These are phyloP conservation scores for Exophiala spinifera DNA, from an alignment of 2,329 filamentous ascomycete species.

Conservation along the genomic window DNA sequence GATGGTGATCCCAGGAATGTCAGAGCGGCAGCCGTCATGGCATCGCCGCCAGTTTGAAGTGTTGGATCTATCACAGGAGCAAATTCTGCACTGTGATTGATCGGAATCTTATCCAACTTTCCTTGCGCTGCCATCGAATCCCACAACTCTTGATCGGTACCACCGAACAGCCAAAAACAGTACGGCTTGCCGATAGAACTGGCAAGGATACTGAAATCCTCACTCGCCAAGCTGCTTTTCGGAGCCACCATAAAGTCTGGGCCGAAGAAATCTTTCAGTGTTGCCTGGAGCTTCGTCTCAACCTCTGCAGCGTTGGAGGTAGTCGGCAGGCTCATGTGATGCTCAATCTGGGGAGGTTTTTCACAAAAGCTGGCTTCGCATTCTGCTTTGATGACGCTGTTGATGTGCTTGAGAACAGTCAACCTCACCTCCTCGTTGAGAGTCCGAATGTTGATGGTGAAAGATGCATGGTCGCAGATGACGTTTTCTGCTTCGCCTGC, in stretches of 20 bases:
- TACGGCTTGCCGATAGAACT: slow-evolving; percentile 49
- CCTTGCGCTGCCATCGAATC: neutral
- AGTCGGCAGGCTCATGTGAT: slow-evolving; percentile 51
- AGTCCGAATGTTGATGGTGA: slow-evolving; percentile 55
- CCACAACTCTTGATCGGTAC: slow-evolving; percentile 27
- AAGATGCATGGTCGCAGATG: slow-evolving; percentile 52
- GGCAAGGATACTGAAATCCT: slow-evolving; percentile 59
- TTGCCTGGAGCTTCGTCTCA: slow-evolving; percentile 34
- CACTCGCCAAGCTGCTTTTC: slow-evolving; percentile 35
- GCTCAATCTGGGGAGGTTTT: slow-evolving; percentile 46
- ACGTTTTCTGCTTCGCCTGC: slow-evolving; percentile 60
- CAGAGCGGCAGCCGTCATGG: slow-evolving; percentile 50
- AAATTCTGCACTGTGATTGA: slow-evolving; percentile 59
- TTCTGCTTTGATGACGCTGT: slow-evolving; percentile 57
- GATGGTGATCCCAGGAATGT: slow-evolving; percentile 32
- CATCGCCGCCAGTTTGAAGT: slow-evolving; percentile 50
- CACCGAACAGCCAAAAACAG: slow-evolving; percentile 57
- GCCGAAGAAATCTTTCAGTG: slow-evolving; percentile 43
- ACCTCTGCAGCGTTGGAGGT: slow-evolving; percentile 50
- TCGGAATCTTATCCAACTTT: slow-evolving; percentile 35
- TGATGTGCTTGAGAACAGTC: slow-evolving; percentile 46
- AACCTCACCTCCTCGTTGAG: slow-evolving; percentile 45
- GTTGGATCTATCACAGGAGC: slow-evolving; percentile 59
- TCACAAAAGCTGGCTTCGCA: slow-evolving; percentile 50
- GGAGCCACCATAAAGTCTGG: slow-evolving; percentile 24